Evolutionary conservation across 2,329 filamentous ascomycete genomes (phyloP).

Genomic region (Huntiella omanensis): DNA sequence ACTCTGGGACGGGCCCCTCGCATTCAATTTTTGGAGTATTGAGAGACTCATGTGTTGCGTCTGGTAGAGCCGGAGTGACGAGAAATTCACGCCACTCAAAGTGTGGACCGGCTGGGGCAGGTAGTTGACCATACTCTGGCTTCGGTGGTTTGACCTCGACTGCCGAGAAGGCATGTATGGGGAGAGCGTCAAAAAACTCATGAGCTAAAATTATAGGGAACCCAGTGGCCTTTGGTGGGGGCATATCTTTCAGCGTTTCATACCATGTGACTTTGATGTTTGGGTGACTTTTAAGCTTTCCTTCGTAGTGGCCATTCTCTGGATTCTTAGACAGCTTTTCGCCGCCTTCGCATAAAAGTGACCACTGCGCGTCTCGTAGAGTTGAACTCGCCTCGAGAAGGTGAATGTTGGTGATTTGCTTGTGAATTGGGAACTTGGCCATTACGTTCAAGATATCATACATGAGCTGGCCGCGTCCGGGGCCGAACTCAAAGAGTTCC

Average conservation of each 20-base stretch:
- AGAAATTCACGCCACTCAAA: conserved; percentile 64
- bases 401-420: conserved; percentile 69
- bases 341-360: conserved; percentile 58
- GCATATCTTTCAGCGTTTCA: conserved; percentile 71
- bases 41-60: conserved; percentile 33
- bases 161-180: conserved; percentile 86
- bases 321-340: conserved; percentile 34
- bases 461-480: conserved; percentile 89
- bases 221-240: conserved; percentile 33
- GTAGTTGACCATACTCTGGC: background rate
- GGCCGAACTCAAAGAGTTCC: conserved; percentile 84
- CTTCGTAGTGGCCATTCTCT: background rate
- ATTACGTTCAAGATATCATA: conserved; percentile 79
- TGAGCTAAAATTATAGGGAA: conserved; percentile 90
- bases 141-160: conserved; percentile 22
- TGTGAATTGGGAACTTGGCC: conserved; percentile 49
- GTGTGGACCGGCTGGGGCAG: conserved; percentile 17
- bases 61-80: conserved; percentile 46
- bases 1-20: conserved; percentile 49
- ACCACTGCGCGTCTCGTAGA: conserved; percentile 58
- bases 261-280: conserved; percentile 70
- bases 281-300: conserved; percentile 17
- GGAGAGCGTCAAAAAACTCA: conserved; percentile 95
- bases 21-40: conserved; percentile 32
- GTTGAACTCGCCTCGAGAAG: conserved; percentile 83